A percentile compares a stretch with the other conserved stretches of the same genome.
Evolutionary conservation across 306 rosid species (phyloP).

Genomic region (Betula pendula): DNA sequence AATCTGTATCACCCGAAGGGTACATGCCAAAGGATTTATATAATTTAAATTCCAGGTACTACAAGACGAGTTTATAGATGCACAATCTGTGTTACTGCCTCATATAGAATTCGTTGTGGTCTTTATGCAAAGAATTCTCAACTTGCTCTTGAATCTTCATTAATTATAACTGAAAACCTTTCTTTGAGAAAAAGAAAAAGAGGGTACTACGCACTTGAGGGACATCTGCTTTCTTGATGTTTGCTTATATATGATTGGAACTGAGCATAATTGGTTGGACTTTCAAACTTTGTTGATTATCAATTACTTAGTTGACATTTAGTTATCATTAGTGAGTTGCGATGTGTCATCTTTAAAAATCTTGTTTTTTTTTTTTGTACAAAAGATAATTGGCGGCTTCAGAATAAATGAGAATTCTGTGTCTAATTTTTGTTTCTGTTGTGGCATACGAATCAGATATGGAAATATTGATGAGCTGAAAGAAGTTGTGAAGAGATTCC

Average conservation of each 20-base stretch:
- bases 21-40: conserved; percentile 96
- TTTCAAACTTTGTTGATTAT: conserved; percentile 15
- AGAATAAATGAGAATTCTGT: conserved; percentile 8
- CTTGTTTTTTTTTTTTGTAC: background rate
- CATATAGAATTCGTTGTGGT: background rate
- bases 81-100: background rate
- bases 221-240: background rate
- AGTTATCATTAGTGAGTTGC: conserved; percentile 10
- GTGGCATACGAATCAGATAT: conserved; percentile 53
- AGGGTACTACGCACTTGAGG: background rate
- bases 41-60: conserved; percentile 86
- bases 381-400: background rate
- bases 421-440: conserved; percentile 18
- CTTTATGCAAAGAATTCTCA: background rate
- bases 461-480: conserved; percentile 84
- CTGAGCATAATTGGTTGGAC: conserved; percentile 10
- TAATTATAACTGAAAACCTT: background rate
- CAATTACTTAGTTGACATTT: conserved; percentile 11
- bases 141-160: background rate
- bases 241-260: background rate
- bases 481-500: conserved; percentile 68
- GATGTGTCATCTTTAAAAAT: conserved; percentile 3
- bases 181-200: background rate
- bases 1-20: conserved; percentile 92
- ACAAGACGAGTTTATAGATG: background rate